phyloP scores from a whole-genome alignment of 495 filamentous ascomycete species.

The Daldinia loculata region DNA sequence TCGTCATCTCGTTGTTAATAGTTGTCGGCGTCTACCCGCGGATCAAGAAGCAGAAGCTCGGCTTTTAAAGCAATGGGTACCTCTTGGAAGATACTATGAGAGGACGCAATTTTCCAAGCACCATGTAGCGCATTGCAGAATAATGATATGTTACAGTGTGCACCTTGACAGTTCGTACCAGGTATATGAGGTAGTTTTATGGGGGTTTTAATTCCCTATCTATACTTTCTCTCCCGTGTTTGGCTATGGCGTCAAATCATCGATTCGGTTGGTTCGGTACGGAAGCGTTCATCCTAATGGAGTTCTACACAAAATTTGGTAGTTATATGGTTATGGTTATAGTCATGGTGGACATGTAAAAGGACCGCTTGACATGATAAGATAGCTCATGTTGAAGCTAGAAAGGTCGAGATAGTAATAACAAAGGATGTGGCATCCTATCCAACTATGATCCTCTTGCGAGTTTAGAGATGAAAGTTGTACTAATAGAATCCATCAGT shows the following conservation, averaged over 20 bases:
- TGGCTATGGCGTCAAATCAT: constrained; percentile 16
- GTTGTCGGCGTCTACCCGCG: constrained; percentile 76
- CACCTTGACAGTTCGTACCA: background rate
- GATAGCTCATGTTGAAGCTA: background rate
- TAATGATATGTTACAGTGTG: background rate
- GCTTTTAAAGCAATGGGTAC: constrained; percentile 50
- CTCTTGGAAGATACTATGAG: background rate
- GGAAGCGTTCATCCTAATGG: constrained; percentile 12
- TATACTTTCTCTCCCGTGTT: background rate
- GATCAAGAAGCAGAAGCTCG: constrained; percentile 85
- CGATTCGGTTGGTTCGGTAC: constrained; percentile 8
- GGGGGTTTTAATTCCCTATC: background rate
- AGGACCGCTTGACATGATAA: background rate
- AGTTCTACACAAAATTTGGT: background rate
- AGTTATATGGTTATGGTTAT: background rate
- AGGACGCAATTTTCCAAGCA: background rate
- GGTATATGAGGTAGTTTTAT: background rate
- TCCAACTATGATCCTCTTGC: background rate
- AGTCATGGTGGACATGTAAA: background rate
- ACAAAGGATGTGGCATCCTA: background rate
- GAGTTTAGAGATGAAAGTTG: too few species aligned
- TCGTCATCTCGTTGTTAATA: constrained; percentile 67
- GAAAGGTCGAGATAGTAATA: background rate
- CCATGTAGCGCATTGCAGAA: background rate
- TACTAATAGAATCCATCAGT: background rate